Conservation (phyloP, 139 green algal genomes). For the Mychonastes homosphaera region DNA sequence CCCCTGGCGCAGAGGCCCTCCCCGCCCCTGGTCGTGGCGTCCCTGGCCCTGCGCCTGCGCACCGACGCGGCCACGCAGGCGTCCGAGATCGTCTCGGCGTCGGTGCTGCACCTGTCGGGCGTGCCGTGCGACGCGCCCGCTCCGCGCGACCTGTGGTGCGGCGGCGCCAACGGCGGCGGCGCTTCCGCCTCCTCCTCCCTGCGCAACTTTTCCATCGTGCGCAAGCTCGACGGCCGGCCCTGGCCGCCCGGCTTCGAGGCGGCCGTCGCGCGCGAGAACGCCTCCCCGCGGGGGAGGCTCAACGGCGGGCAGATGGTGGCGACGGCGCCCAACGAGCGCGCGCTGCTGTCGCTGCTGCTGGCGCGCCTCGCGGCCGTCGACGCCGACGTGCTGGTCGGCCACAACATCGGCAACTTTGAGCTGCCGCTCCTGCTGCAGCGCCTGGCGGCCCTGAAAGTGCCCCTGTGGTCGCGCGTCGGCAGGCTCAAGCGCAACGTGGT, state of each 20-base stretch:
- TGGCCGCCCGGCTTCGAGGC: slow-evolving; percentile 78
- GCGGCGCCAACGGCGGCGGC: neutral
- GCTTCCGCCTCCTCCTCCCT: no score
- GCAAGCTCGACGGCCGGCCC: slow-evolving; percentile 65
- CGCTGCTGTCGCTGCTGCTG: slow-evolving; percentile 81
- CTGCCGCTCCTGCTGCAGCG: slow-evolving; percentile 85
- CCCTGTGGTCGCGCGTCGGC: slow-evolving; percentile 85
- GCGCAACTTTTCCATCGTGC: slow-evolving; percentile 72
- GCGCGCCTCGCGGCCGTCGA: slow-evolving; percentile 67
- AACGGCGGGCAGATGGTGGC: slow-evolving; percentile 62
- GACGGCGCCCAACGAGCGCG: slow-evolving; percentile 61
- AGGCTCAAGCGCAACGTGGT: slow-evolving; percentile 78
- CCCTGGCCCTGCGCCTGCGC: slow-evolving; percentile 79
- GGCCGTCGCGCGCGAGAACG: slow-evolving; percentile 50
- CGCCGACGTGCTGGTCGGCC: slow-evolving; percentile 87
- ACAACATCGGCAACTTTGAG: slow-evolving; percentile 90
- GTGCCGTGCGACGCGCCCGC: neutral
- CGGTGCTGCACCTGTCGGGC: slow-evolving; percentile 53
- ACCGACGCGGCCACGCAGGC: slow-evolving; percentile 43
- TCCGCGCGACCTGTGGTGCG: neutral
- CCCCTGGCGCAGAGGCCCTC: slow-evolving; percentile 19
- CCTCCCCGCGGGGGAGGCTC: slow-evolving; percentile 35
- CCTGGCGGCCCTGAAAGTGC: slow-evolving; percentile 79
- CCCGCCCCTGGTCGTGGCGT: slow-evolving; percentile 73
- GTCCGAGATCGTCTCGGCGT: slow-evolving; percentile 66